Evolutionary conservation across 257 asterid species (phyloP).

Genomic region (Catharanthus roseus): DNA sequence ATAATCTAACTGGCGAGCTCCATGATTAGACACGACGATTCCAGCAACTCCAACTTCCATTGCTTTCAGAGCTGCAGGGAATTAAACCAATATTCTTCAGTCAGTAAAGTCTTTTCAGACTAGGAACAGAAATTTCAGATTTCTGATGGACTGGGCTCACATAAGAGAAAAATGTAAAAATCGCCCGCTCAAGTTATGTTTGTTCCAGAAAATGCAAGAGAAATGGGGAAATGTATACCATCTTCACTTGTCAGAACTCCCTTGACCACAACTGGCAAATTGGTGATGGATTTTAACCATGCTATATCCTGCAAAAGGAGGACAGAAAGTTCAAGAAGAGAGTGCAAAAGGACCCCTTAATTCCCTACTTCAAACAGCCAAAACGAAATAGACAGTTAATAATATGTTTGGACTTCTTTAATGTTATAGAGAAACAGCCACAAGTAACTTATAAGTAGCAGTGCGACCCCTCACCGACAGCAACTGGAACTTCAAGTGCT

Average conservation of each 20-base stretch:
- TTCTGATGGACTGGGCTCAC: too few relatives aligned
- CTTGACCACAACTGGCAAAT: slow-evolving; percentile 51
- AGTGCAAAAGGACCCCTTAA: too few relatives aligned
- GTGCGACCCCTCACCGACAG: neutral
- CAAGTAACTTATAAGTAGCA: neutral
- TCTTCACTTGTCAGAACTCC: slow-evolving; percentile 61
- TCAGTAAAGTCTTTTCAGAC: neutral
- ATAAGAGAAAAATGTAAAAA: too few relatives aligned
- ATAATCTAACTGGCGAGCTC: slow-evolving; percentile 59
- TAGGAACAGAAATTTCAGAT: neutral
- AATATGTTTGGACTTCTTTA: too few relatives aligned
- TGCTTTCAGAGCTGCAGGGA: slow-evolving; percentile 45
- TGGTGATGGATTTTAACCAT: slow-evolving; percentile 61
- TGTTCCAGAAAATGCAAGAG: neutral
- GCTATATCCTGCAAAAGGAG: slow-evolving; percentile 46
- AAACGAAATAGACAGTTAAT: too few relatives aligned
- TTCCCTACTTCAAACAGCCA: too few relatives aligned
- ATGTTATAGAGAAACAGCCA: too few relatives aligned
- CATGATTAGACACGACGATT: slow-evolving; percentile 58
- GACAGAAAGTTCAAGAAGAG: too few relatives aligned
- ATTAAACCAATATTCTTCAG: neutral
- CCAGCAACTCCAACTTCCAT: slow-evolving; percentile 57
- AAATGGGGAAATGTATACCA: slow-evolving; percentile 26
- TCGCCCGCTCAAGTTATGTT: too few relatives aligned
- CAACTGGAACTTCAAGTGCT: neutral